Percentiles rank a stretch among this genome's conserved stretches.
Evolutionary conservation across 116 monocot genomes (phyloP).

Genomic region (Phalaenopsis hybrid): DNA sequence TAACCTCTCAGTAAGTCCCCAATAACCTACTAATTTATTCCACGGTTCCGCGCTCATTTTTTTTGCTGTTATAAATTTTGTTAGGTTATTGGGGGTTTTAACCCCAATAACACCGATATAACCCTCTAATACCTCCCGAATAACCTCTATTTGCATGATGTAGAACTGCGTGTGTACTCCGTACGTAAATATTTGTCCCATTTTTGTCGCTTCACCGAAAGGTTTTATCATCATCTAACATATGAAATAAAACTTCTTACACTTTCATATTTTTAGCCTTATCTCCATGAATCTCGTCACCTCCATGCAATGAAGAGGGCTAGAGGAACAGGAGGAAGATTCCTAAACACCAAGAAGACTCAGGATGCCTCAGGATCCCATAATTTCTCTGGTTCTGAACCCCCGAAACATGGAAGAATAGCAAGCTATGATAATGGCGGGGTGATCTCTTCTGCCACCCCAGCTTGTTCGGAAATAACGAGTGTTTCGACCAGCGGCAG

Average conservation of each 20-base stretch:
- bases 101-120: too few species aligned
- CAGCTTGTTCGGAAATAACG: slow-evolving; percentile 9
- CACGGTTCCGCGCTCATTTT: too few species aligned
- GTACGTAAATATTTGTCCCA: not conserved
- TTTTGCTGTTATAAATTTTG: too few species aligned
- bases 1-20: too few species aligned
- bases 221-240: not conserved
- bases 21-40: too few species aligned
- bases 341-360: slow-evolving; percentile 24
- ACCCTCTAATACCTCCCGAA: too few species aligned
- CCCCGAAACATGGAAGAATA: not conserved
- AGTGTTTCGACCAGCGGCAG: slow-evolving; percentile 15
- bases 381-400: not conserved
- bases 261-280: slow-evolving; percentile 4
- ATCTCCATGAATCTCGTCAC: slow-evolving; percentile 23
- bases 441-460: not conserved
- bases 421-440: slow-evolving; percentile 7
- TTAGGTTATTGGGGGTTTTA: too few species aligned
- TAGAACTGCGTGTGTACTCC: too few species aligned
- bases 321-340: slow-evolving; percentile 19
- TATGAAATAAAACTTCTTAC: not conserved
- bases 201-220: not conserved
- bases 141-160: too few species aligned
- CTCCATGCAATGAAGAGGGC: slow-evolving; percentile 20
- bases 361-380: not conserved